Conservation (phyloP, 2,329 filamentous ascomycete species). For the Fusarium fracticaudum region DNA sequence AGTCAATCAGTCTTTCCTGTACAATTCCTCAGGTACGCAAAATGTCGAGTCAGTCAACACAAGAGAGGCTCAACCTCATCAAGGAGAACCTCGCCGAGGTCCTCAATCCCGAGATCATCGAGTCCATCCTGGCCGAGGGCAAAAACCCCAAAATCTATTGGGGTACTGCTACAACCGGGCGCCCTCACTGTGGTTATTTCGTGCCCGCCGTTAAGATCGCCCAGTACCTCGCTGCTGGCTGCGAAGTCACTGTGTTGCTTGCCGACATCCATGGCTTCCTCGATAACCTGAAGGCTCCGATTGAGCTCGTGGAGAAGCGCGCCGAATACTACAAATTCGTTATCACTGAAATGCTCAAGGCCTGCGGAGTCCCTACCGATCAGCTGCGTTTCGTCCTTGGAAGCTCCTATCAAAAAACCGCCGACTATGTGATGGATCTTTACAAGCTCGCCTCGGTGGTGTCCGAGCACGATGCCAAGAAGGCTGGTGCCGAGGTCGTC, state of each 20-base stretch:
- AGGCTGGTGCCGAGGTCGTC: slow-evolving; percentile 91
- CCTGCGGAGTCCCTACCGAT: slow-evolving; percentile 81
- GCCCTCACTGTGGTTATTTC: slow-evolving; percentile 90
- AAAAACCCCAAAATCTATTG: slow-evolving; percentile 84
- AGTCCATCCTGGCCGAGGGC: slow-evolving; percentile 75
- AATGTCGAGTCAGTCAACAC: slow-evolving; percentile 21
- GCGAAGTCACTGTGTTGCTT: slow-evolving; percentile 81
- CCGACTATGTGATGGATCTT: slow-evolving; percentile 87
- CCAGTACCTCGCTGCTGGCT: slow-evolving; percentile 85
- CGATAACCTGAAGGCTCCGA: slow-evolving; percentile 84
- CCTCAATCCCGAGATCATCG: slow-evolving; percentile 85
- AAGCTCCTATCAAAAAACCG: slow-evolving; percentile 79
- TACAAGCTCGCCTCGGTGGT: slow-evolving; percentile 78
- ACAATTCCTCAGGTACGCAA: background rate
- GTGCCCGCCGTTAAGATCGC: slow-evolving; percentile 90
- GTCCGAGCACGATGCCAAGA: slow-evolving; percentile 84
- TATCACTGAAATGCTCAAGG: slow-evolving; percentile 78
- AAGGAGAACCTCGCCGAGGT: slow-evolving; percentile 83
- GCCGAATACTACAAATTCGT: slow-evolving; percentile 84
- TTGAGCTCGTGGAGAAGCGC: slow-evolving; percentile 85
- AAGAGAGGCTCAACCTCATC: slow-evolving; percentile 78
- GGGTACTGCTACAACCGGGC: slow-evolving; percentile 87
- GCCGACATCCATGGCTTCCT: slow-evolving; percentile 81
- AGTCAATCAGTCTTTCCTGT: background rate
- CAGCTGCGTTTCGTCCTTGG: slow-evolving; percentile 87